Conservation (phyloP, 805 yeast genomes). For the Candida maesae region DNA sequence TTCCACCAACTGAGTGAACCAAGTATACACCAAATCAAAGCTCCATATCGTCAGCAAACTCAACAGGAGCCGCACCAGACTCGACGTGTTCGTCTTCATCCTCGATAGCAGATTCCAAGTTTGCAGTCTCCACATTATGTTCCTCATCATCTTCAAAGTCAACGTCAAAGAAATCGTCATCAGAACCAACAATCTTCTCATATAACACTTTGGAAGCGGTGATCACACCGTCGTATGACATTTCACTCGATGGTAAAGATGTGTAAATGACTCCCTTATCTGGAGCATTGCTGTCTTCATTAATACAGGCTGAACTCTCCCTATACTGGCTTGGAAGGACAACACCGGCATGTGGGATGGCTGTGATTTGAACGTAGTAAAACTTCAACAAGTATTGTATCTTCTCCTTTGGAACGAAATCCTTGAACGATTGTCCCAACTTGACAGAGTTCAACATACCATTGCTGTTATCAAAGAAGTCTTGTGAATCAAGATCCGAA, state of each 20-base stretch:
- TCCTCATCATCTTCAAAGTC: conserved; percentile 87
- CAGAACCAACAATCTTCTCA: conserved; percentile 80
- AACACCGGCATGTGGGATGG: conserved; percentile 53
- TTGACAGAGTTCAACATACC: conserved; percentile 78
- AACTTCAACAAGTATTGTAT: conserved; percentile 58
- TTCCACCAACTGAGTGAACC: too few species aligned
- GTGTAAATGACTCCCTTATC: conserved; percentile 48
- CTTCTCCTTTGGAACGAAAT: conserved; percentile 78
- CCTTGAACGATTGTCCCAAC: conserved; percentile 79
- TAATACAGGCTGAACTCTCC: conserved; percentile 29
- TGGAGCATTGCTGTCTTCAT: conserved; percentile 29
- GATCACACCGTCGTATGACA: conserved; percentile 87
- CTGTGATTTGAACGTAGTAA: conserved; percentile 55
- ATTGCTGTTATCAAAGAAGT: conserved; percentile 39
- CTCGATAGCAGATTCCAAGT: conserved; percentile 20
- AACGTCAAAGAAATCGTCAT: conserved; percentile 93
- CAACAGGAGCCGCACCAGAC: conserved; percentile 31
- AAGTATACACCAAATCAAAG: conserved; percentile 18
- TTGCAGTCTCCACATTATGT: conserved; percentile 16
- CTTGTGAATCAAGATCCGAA: conserved; percentile 35
- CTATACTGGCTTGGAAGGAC: conserved; percentile 40
- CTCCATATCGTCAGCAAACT: conserved; percentile 36
- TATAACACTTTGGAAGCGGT: conserved; percentile 76
- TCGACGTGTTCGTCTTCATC: conserved; percentile 18
- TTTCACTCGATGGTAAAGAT: conserved; percentile 75